Base-by-base conservation (phyloP, 257 asterid genomes). In the Solanum dulcamara region DNA sequence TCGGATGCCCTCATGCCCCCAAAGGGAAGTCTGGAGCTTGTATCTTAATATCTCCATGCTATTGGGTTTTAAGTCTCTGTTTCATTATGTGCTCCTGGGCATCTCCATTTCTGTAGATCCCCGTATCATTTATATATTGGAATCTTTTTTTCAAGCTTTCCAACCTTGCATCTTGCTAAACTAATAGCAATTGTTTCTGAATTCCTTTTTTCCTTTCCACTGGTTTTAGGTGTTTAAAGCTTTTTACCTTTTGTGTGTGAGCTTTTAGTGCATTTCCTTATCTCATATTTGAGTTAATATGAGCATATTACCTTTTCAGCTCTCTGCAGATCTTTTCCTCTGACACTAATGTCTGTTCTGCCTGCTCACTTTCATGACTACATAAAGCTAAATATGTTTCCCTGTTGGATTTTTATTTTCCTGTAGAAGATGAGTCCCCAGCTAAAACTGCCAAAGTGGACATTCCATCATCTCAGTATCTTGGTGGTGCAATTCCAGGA, bases 361-460 rank as follows among this genome's bases (percentile, higher is more conserved):
- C 30, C 24, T 66, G 24, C 55, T 83, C 35, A 24, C 8, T 83
- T 83, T 66, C 48, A 18, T 66, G 5, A 40, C 30, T 42, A 17
- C 46, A 42, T 83, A 83, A 83, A 77, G 20, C 85, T 28, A 83
- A 44, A 15, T 24, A 24, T 32, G 15, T 85, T 38, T 24, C 42
- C 14, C 44, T 62, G 35, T 50, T 14, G 40, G 40, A 8, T 46
- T 7, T 7, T 44, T 26, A 48, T 48, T 80, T 70, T 85, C 57
- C 86, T 88, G 85, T 91, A 94, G 98, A 96, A 50, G 97, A 93
- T 44, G 98, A 94, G n/a, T 85, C 88, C 68, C 90, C 94, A 64
- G 86, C 95, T 15, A 96, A 96, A 91, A 83, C 92, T 81, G 90
- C 97, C 85, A 96, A 93, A 91, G 90, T 93, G 85, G 98, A 93